Base-by-base conservation (phyloP, 495 filamentous ascomycete genomes). In the Penicillium canariense region DNA sequence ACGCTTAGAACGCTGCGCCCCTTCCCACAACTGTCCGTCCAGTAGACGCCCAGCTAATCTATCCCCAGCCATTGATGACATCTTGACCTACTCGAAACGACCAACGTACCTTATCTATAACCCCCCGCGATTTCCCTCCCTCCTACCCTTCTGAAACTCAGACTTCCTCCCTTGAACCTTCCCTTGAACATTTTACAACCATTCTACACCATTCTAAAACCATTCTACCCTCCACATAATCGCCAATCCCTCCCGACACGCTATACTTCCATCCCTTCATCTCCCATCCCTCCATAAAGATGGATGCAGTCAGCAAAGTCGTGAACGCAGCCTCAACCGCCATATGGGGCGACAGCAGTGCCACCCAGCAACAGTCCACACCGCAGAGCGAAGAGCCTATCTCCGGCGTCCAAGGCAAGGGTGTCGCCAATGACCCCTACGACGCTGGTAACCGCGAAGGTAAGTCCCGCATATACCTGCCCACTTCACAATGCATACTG, bases 391-490 rank as follows among this genome's bases (percentile, higher is more conserved):
- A 73, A 20, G 74, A 78, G 40, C 75, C 75, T 10, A 52, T 76
- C 11, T 65, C 75, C n/a, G 72, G 75, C 12, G 55, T 76, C 12
- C 68, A 75, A 48, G 73, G 74, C 26, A 65, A 61, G 52, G 74
- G 71, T 38, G 55, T 43, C 9, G 53, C 39, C 15, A 72, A 61
- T 15, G 73, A 78, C 50, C 75, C 75, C 5, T 78, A 75, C 36
- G 74, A 77, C 53, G 72, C 63, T 31, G 75, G 73, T 26, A 76
- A 75, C 52, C 70, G 69, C 23, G 67, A 74, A 17, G 71, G 72
- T 73, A 66, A 60, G 63, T 69, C 26, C 1, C 2, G 17, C 7
- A 39, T 36, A 30, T 42, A 32, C 30, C 30, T 6, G 30, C 30
- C 30, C 6, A 32, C 30, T 32, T 12, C 30, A 32, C 6, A 32